Percentiles rank a stretch among this genome's conserved stretches.
Conservation (phyloP, 257 asterid species). For the Ballota nigra region DNA sequence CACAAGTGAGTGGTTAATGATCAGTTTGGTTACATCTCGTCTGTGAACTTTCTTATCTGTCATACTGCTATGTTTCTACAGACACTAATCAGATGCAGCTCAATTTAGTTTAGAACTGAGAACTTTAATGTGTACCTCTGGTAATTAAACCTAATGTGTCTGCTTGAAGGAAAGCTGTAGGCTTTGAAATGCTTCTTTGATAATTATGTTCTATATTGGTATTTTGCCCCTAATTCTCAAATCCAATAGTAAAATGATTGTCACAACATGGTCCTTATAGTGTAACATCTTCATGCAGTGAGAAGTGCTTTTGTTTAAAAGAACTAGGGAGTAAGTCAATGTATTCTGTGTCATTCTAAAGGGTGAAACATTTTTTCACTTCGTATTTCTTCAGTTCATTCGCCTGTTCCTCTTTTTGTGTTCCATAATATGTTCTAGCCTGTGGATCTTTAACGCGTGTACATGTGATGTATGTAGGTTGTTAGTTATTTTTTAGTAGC, state of each 20-base stretch:
- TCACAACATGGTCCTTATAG: neutral
- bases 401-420: neutral
- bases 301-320: slow-evolving; percentile 17
- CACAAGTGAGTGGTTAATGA: slow-evolving; percentile 65
- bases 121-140: slow-evolving; percentile 9
- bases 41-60: neutral
- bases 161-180: neutral
- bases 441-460: neutral
- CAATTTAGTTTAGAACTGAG: slow-evolving; percentile 9
- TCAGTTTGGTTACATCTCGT: slow-evolving; percentile 14
- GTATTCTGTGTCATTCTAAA: neutral
- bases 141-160: neutral
- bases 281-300: slow-evolving; percentile 11
- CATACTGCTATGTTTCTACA: neutral
- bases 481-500: too few species aligned
- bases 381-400: neutral
- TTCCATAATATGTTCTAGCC: neutral
- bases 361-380: neutral
- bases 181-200: neutral
- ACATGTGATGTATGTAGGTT: neutral
- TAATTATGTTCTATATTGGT: slow-evolving; percentile 1
- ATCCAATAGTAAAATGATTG: neutral
- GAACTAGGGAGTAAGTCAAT: neutral
- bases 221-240: neutral
- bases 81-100: slow-evolving; percentile 1